These are phyloP conservation scores for Trichoderma atrobrunneum DNA, from an alignment of 2,329 filamentous ascomycete genomes.

Conservation along the genomic window DNA sequence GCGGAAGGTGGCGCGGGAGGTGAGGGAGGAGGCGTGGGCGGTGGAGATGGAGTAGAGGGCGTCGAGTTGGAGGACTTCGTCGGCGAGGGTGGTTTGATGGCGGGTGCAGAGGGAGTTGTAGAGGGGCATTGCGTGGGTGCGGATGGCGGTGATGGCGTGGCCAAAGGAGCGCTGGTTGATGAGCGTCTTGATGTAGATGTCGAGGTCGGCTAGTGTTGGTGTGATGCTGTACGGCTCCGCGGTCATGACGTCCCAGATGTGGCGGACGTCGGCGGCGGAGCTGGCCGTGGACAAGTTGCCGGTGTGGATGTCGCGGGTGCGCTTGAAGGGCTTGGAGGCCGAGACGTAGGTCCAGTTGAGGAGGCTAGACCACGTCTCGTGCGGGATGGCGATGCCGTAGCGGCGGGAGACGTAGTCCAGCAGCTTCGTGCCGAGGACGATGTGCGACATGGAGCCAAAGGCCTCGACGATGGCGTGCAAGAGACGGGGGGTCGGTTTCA, in stretches of 20 bases:
- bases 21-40: conserved; percentile 2
- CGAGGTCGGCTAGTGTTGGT: conserved; percentile 57
- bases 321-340: conserved; percentile 36
- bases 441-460: conserved; percentile 64
- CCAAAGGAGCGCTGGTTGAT: conserved; percentile 31
- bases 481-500: conserved; percentile 57
- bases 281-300: conserved; percentile 35
- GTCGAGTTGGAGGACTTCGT: conserved; percentile 35
- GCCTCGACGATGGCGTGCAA: conserved; percentile 66
- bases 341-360: conserved; percentile 66
- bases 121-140: conserved; percentile 41
- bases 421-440: conserved; percentile 56
- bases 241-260: conserved; percentile 60
- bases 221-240: conserved; percentile 53
- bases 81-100: conserved; percentile 30
- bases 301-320: conserved; percentile 36
- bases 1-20: conserved; percentile 23
- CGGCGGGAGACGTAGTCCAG: conserved; percentile 60
- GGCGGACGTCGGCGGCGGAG: conserved; percentile 42
- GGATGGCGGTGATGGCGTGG: conserved; percentile 38
- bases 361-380: conserved; percentile 62
- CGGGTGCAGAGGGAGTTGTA: conserved; percentile 28
- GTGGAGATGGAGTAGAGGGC: conserved; percentile 4
- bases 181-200: conserved; percentile 41
- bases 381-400: conserved; percentile 57